Base-by-base conservation (phyloP, 2,329 filamentous ascomycete species). In the Ceratocystis papillata region DNA sequence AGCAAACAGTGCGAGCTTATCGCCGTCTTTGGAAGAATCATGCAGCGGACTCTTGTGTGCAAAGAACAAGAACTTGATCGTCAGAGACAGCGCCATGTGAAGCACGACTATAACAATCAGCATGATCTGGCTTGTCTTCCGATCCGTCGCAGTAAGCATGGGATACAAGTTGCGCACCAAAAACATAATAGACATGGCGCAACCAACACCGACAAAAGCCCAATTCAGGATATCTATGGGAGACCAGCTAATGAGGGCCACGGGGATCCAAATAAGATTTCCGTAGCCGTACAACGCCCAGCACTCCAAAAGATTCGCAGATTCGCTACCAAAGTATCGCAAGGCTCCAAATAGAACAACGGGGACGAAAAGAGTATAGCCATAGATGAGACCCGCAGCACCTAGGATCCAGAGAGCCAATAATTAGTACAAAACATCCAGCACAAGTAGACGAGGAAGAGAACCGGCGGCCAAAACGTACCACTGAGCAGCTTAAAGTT, bases 61-160 rank as follows among this genome's bases (percentile, higher is more conserved):
- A 77, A 99, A 99, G 82, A 97, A 97, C 33, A 97, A 78, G 67
- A 96, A 87, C 81, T 97, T 97, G 77, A 99, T 97, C 3, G 93
- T 89, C 72, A 97, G 84, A 1, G 93, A 85, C 70, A 99, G 80
- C n/a, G 88, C 94, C 33, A 91, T 87, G 77, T 99, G 94, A 69
- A 97, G 79, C 37, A 83, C 81, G 37, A 97, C 82, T 30, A 99
- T 92, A 25, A 93, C 79, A 64, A 97, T 79, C 68, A 99, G 80
- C 69, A 99, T 77, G 25, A 90, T 81, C 81, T 95, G 96, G 76
- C 89, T 94, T 28, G 89, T 91, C 79, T 96, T 90, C 69, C 87
- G 86, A 76, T 97, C 94, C 44, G 92, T 96, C 60, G 93, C 92
- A 75, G 87, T 94, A 68, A 99, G 83, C 20, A 99, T 89, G 0